Conservation (phyloP, 2,329 filamentous ascomycete species). For the Fusarium sp. region DNA sequence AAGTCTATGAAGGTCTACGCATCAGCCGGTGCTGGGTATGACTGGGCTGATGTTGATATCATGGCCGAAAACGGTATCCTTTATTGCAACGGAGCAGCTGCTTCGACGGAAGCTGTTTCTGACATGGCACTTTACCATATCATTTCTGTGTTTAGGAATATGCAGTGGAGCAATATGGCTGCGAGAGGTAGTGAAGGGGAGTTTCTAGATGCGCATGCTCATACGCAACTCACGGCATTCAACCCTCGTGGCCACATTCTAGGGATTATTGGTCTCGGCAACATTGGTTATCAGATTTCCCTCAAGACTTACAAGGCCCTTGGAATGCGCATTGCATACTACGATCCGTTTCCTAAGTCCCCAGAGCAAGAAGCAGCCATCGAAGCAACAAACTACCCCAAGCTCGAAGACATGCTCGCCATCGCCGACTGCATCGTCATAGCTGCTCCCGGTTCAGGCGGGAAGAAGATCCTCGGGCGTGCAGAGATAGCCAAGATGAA, state of each 20-base stretch:
- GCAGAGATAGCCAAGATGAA: slow-evolving; percentile 56
- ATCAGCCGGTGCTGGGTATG: slow-evolving; percentile 69
- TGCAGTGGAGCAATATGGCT: slow-evolving; percentile 63
- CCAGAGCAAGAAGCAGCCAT: slow-evolving; percentile 53
- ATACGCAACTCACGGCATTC: slow-evolving; percentile 61
- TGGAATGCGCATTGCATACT: slow-evolving; percentile 66
- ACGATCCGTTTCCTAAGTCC: slow-evolving; percentile 55
- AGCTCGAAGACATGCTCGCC: slow-evolving; percentile 10
- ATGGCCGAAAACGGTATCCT: slow-evolving; percentile 52
- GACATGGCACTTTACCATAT: slow-evolving; percentile 69
- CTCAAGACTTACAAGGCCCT: slow-evolving; percentile 63
- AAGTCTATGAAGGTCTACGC: slow-evolving; percentile 64
- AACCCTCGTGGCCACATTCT: slow-evolving; percentile 64
- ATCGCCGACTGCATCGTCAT: slow-evolving; percentile 20
- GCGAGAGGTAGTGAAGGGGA: slow-evolving; percentile 54
- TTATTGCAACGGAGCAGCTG: slow-evolving; percentile 71
- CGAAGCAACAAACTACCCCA: slow-evolving; percentile 50
- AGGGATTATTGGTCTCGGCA: slow-evolving; percentile 68
- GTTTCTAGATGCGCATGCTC: slow-evolving; percentile 63
- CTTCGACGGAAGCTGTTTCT: slow-evolving; percentile 69
- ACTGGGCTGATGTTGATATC: slow-evolving; percentile 66
- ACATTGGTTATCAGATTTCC: slow-evolving; percentile 63
- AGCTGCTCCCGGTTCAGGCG: slow-evolving; percentile 8
- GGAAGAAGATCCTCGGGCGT: slow-evolving; percentile 1
- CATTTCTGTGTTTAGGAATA: slow-evolving; percentile 65